Percentiles rank a stretch among this genome's conserved stretches.
phyloP scores from a whole-genome alignment of 345 rosid species.

The Corchorus capsularis region DNA sequence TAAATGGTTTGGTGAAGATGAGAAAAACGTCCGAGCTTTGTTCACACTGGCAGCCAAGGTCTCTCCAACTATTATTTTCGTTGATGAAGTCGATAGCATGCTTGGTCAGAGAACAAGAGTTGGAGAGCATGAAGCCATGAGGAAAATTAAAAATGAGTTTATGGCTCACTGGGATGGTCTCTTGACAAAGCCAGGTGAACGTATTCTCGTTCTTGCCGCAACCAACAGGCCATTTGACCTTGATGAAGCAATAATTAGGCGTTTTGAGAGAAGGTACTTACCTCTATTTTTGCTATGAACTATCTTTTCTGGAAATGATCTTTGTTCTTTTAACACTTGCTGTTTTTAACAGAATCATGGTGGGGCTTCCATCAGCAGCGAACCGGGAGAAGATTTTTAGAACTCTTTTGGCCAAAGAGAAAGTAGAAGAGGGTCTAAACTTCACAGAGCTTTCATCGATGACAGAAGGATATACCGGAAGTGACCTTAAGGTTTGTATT shows the following conservation, averaged over 20 bases:
- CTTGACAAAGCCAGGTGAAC: slow-evolving; percentile 69
- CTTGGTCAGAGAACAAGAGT: slow-evolving; percentile 89
- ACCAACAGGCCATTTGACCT: slow-evolving; percentile 97
- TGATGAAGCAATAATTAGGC: slow-evolving; percentile 91
- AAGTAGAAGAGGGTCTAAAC: slow-evolving; percentile 58
- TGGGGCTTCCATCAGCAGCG: slow-evolving; percentile 80
- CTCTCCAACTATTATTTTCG: slow-evolving; percentile 88
- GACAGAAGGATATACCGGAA: slow-evolving; percentile 94
- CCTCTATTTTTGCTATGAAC: neutral
- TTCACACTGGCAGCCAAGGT: slow-evolving; percentile 91
- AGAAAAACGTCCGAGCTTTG: slow-evolving; percentile 92
- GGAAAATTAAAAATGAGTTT: slow-evolving; percentile 82
- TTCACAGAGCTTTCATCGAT: slow-evolving; percentile 78
- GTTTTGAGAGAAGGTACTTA: slow-evolving; percentile 83
- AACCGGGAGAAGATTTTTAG: slow-evolving; percentile 82
- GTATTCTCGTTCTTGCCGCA: slow-evolving; percentile 93
- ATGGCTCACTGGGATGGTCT: slow-evolving; percentile 98
- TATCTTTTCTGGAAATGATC: neutral
- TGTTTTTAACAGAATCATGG: slow-evolving; percentile 70
- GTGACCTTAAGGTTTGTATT: slow-evolving; percentile 91
- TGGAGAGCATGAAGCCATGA: slow-evolving; percentile 96
- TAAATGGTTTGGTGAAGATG: slow-evolving; percentile 99
- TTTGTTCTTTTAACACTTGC: neutral
- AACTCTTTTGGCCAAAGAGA: slow-evolving; percentile 81
- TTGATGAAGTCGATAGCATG: slow-evolving; percentile 99